Conservation (phyloP, 345 rosid species). For the Brassica napus region DNA sequence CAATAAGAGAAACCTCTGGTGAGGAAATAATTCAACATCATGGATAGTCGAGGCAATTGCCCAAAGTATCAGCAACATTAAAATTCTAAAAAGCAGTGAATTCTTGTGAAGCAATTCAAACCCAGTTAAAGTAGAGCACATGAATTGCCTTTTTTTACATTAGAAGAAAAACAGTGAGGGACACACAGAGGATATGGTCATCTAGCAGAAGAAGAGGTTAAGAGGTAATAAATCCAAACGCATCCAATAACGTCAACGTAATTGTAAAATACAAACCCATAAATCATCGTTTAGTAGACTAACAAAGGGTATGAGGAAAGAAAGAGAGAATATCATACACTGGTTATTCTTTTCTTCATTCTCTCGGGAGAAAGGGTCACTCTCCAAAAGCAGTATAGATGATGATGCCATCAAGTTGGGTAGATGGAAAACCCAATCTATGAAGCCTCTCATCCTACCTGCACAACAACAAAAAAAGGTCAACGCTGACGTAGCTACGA, state of each 20-base stretch:
- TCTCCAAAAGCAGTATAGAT: constrained; percentile 59
- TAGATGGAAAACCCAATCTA: constrained; percentile 71
- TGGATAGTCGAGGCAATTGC: not conserved
- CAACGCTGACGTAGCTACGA: not conserved
- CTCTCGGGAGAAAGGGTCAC: constrained; percentile 45
- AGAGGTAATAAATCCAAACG: not conserved
- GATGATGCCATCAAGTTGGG: constrained; percentile 62
- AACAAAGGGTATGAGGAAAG: not conserved
- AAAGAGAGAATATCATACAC: constrained; percentile 36
- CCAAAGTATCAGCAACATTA: constrained; percentile 2
- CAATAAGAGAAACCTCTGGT: not conserved
- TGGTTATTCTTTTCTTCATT: constrained; percentile 46
- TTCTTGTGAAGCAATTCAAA: not conserved
- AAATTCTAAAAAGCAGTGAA: not conserved
- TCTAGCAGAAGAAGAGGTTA: constrained; percentile 2
- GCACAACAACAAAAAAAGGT: not conserved
- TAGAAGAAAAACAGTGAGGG: not conserved
- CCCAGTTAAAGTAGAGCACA: not conserved
- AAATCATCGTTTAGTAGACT: not conserved
- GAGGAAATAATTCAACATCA: not conserved
- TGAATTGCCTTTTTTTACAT: not conserved
- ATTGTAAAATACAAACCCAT: not conserved
- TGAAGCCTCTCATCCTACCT: constrained; percentile 68
- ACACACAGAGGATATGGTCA: not conserved
- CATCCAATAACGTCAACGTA: not conserved